Base-by-base conservation (phyloP, 805 yeast genomes). In the Barnettozyma botsteinii region DNA sequence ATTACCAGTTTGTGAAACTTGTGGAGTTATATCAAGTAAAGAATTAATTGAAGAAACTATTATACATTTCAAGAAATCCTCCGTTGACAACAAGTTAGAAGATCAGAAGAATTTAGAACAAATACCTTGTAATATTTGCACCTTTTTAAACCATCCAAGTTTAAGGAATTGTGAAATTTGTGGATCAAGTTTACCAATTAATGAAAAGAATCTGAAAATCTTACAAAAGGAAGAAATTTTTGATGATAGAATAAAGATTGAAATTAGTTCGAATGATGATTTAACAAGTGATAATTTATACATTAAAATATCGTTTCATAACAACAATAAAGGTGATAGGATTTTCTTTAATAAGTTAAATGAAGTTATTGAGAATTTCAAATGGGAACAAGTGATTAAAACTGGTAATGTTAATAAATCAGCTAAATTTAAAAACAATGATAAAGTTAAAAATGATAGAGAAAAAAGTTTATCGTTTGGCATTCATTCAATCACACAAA, bases 141-240 rank as follows among this genome's bases (percentile, higher is more conserved):
- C 98, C 0, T 91, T 88, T 53, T 63, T 77, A 11, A 93, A 91
- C 57, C 96, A 89, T 58, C 84, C 88, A 0, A 76, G 85, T 3
- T 66, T 91, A 68, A 61, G 69, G 27, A 70, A 68, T 46, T 91
- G 98, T 60, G 98, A 91, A 59, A 72, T 93, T 55, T 91, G 98
- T 63, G 96, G 96, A 0, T 67, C 81, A 0, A 66, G 66, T 17
- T 56, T 81, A 20, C 61, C 63, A 4, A 41, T 51, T 38, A 37
- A 61, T 53, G 31, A 55, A 51, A 19, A 50, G 41, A 45, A 50
- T 51, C 39, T 41, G 21, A 37, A 45, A 23, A 39, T 45, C 5
- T 33, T 49, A 7, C 48, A 37, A 27, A 51, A 41, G 31, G 51
- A 35, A 40, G 56, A 52, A 20, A 65, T 51, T 3, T 51, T 50